These are phyloP conservation scores for Naganishia vishniacii DNA, from an alignment of 768 basidiomycete genomes.

Conservation along the genomic window DNA sequence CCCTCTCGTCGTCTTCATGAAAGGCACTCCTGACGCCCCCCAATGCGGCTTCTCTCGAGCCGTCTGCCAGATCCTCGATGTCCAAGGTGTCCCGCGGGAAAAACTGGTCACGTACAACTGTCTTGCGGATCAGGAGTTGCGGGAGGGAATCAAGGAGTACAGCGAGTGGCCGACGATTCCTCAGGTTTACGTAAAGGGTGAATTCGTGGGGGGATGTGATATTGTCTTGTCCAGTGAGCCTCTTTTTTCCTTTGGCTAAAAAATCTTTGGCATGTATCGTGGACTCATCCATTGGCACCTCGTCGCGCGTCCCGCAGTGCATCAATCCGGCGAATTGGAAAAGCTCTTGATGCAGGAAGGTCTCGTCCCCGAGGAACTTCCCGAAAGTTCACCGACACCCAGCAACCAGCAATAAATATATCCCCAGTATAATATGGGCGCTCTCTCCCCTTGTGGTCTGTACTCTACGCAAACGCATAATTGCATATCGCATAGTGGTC, in stretches of 20 bases:
- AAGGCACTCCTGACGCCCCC: slow-evolving; percentile 78
- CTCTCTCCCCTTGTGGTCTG: background rate
- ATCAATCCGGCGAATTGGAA: slow-evolving; percentile 90
- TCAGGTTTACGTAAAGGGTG: slow-evolving; percentile 87
- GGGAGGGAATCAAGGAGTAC: slow-evolving; percentile 87
- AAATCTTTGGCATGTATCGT: too few relatives aligned
- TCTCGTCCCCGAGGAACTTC: slow-evolving; percentile 58
- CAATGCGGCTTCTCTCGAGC: slow-evolving; percentile 96
- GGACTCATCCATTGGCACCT: too few relatives aligned
- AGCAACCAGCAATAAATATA: slow-evolving; percentile 27
- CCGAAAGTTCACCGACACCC: slow-evolving; percentile 28
- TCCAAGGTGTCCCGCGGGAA: slow-evolving; percentile 68
- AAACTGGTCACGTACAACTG: slow-evolving; percentile 89
- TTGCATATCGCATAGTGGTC: too few relatives aligned
- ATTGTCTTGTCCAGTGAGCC: slow-evolving; percentile 81
- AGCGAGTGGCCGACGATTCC: slow-evolving; percentile 98
- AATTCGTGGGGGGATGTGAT: slow-evolving; percentile 96
- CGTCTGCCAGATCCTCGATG: slow-evolving; percentile 78
- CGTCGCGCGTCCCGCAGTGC: slow-evolving; percentile 80
- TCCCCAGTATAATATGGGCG: background rate
- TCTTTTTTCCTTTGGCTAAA: background rate
- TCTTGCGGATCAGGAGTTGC: slow-evolving; percentile 73
- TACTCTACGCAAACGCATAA: background rate
- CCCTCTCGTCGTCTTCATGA: slow-evolving; percentile 96
- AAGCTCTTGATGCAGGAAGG: slow-evolving; percentile 66